Conservation (phyloP, 768 basidiomycete genomes). For the Asterophora lycoperdoides region DNA sequence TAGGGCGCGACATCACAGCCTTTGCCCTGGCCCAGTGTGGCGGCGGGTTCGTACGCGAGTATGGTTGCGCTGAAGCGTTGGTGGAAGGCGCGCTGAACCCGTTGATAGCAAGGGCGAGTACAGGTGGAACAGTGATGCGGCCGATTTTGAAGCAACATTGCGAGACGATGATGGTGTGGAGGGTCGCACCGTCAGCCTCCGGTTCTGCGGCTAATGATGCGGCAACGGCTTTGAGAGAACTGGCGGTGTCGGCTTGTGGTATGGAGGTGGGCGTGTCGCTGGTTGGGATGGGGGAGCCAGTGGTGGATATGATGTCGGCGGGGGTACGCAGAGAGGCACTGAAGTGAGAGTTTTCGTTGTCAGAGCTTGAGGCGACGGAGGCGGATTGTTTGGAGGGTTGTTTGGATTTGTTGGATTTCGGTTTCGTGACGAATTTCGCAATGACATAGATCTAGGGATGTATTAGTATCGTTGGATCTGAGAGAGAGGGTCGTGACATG, state of each 20-base stretch:
- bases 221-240: conserved; percentile 29
- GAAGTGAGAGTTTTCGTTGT: conserved; percentile 13
- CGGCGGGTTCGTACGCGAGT: conserved; percentile 41
- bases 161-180: conserved; percentile 63
- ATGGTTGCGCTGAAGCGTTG: conserved; percentile 28
- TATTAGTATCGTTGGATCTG: not conserved
- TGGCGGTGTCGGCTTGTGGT: conserved; percentile 1
- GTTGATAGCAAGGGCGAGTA: conserved; percentile 53
- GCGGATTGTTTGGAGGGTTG: conserved; percentile 11
- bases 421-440: conserved; percentile 58
- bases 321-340: conserved; percentile 33
- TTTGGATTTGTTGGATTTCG: conserved; percentile 27
- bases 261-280: conserved; percentile 17
- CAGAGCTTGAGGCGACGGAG: conserved; percentile 3
- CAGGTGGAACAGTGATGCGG: conserved; percentile 70
- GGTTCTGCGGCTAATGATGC: conserved; percentile 27
- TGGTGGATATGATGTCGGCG: conserved; percentile 25
- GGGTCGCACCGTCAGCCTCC: conserved; percentile 50
- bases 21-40: conserved; percentile 45
- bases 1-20: conserved; percentile 28
- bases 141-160: conserved; percentile 67
- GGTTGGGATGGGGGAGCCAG: conserved; percentile 17
- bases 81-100: conserved; percentile 43
- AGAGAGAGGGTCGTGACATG: not conserved
- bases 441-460: conserved; percentile 52